phyloP scores from a whole-genome alignment of 2,329 filamentous ascomycete species.

The Chaetomiaceae sp. region DNA sequence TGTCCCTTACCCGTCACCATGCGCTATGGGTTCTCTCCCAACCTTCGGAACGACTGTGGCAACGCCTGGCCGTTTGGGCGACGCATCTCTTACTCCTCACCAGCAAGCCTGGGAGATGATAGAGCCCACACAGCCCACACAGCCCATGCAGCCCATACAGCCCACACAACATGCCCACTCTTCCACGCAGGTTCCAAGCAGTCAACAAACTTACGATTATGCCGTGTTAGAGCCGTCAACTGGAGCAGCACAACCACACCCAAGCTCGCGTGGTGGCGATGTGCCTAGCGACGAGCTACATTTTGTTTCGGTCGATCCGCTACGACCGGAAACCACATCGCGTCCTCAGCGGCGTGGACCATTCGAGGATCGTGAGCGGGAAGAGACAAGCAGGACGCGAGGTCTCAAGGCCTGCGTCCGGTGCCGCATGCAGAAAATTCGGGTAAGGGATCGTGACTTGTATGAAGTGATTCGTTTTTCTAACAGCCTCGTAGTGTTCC shows the following conservation, averaged over 20 bases:
- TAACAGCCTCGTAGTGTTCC: conserved; percentile 2
- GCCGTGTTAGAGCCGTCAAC: background rate
- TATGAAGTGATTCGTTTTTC: background rate
- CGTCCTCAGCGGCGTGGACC: background rate
- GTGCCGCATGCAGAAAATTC: conserved; percentile 16
- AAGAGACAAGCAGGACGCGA: conserved; percentile 9
- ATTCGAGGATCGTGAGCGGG: conserved; percentile 5
- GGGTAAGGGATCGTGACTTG: background rate
- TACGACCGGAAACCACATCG: background rate
- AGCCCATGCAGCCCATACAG: background rate
- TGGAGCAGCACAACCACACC: background rate
- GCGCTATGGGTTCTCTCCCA: background rate
- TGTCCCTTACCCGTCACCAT: background rate
- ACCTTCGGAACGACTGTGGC: background rate
- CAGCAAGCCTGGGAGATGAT: background rate
- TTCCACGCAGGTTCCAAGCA: no score
- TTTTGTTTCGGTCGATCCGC: background rate
- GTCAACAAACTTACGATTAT: background rate
- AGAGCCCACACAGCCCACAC: background rate
- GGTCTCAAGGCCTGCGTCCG: conserved; percentile 13
- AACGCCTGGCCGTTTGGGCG: background rate
- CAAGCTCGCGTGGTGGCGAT: background rate
- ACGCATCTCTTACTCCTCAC: background rate
- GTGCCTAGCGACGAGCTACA: background rate
- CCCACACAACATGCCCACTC: no score